Evolutionary conservation across 2,329 filamentous ascomycete genomes (phyloP), one percentile per base, ranked within the genome.

Genomic region (Aspergillus cejpii): DNA sequence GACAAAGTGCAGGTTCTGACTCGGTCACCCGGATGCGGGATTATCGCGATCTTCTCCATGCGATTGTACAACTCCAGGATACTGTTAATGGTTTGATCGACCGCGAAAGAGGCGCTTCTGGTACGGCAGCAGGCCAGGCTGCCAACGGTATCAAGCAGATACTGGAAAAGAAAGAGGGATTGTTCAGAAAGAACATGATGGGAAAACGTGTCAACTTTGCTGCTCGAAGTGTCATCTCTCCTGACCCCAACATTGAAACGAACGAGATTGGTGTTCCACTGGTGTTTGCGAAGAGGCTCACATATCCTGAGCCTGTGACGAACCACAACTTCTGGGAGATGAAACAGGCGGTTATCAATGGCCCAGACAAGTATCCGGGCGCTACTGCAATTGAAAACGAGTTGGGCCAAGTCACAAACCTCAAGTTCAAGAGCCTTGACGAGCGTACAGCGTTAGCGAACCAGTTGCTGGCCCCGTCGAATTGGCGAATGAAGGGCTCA

Each of bases 141-240:
- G 87, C 94, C 50, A 90, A 95, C 52, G 92, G 94, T 56, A 94
- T 98, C 71, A 98, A 98, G 71, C 92, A 98, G 64, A 85, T 90
- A 62, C 77, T 98, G 21, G 92, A 98, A 70, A 98, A 98, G 76
- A 98, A 98, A 70, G 94, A 98, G 63, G 92, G 92, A 53, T 76
- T 98, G 23, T 98, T 98, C 75, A 79, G 92, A 58, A 97, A 95
- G 74, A 96, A 98, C 69, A 97, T 98, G 92, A 98, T 98, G 92
- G 92, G 92, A 49, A 98, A 98, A 75, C 89, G 92, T 74, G 92
- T 98, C 71, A 97, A 98, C 67, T 97, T 92, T 65, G 92, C 92
- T 39, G 92, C 92, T 28, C 85, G 92, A 65, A 94, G 87, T 77
- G 92, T 98, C 65, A 98, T 98, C 57, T 97, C 91, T 7, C 92